phyloP scores from a whole-genome alignment of 495 filamentous ascomycete genomes.

The Rhypophila decipiens region DNA sequence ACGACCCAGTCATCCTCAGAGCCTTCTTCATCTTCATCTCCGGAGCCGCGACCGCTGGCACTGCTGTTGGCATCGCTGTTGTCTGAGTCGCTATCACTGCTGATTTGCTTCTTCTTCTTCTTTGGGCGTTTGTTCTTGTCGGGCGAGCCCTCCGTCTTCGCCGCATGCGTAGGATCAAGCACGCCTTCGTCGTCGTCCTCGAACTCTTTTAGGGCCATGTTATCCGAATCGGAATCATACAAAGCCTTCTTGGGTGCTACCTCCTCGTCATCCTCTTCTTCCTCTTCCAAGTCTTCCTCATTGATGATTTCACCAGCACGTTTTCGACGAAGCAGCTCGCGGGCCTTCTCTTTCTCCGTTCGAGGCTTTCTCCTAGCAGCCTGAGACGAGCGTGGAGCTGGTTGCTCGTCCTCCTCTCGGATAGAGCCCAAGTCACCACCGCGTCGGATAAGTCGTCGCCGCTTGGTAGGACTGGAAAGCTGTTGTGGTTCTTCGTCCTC shows the following conservation, averaged over 20 bases:
- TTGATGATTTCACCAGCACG: constrained; percentile 51
- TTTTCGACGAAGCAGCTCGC: constrained; percentile 21
- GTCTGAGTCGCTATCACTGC: background rate
- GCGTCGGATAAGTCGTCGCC: constrained; percentile 6
- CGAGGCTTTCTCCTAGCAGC: constrained; percentile 6
- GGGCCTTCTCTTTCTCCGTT: constrained; percentile 22
- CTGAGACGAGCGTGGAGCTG: background rate
- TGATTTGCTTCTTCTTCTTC: constrained; percentile 11
- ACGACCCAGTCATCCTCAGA: constrained; percentile 64
- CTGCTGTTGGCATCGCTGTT: constrained; percentile 15
- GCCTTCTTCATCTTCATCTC: constrained; percentile 23
- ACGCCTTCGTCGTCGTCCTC: constrained; percentile 39
- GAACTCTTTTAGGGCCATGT: constrained; percentile 35
- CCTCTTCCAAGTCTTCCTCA: constrained; percentile 32
- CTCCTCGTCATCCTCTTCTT: constrained; percentile 16
- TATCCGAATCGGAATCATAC: constrained; percentile 39
- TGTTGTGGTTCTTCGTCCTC: constrained; percentile 2
- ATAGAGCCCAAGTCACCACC: no score
- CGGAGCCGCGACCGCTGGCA: constrained; percentile 29
- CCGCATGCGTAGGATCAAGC: constrained; percentile 14
- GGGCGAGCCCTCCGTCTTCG: constrained; percentile 7
- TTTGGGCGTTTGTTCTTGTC: constrained; percentile 9
- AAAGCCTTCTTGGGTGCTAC: constrained; percentile 19
- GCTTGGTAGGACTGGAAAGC: constrained; percentile 6
- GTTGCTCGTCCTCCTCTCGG: constrained; percentile 2